A percentile compares a stretch with the other conserved stretches of the same genome.
These are phyloP conservation scores for Clavispora asparagi DNA, from an alignment of 805 yeast genomes.

Conservation along the genomic window DNA sequence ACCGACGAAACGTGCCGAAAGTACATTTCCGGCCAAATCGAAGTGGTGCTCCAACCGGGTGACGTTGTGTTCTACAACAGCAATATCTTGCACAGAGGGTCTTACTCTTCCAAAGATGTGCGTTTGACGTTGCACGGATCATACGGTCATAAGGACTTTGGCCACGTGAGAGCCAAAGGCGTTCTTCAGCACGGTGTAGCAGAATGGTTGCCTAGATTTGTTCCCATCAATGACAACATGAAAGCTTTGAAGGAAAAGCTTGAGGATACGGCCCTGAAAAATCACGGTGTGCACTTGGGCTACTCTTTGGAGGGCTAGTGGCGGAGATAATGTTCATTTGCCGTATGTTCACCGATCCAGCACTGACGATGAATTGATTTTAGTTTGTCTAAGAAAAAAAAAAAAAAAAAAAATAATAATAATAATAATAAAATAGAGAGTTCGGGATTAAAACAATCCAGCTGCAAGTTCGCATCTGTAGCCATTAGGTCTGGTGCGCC, in stretches of 20 bases:
- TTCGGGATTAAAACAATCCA: too few species aligned
- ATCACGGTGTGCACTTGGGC: conserved; percentile 30
- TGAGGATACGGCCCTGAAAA: conserved; percentile 23
- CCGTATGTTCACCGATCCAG: too few species aligned
- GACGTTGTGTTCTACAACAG: conserved; percentile 47
- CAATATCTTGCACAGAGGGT: conserved; percentile 46
- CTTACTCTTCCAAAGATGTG: conserved; percentile 31
- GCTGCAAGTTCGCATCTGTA: too few species aligned
- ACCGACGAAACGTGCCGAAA: conserved; percentile 28
- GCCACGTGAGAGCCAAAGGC: conserved; percentile 43
- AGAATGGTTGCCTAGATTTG: conserved; percentile 38
- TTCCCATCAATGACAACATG: conserved; percentile 26
- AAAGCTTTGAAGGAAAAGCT: conserved; percentile 24
- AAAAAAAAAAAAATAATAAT: too few species aligned
- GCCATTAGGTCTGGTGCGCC: background rate
- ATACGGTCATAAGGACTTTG: conserved; percentile 40
- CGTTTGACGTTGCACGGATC: conserved; percentile 48
- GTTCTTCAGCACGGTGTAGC: conserved; percentile 51
- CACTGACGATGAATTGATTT: too few species aligned
- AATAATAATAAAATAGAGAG: too few species aligned
- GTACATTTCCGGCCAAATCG: conserved; percentile 33
- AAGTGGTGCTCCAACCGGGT: conserved; percentile 43
- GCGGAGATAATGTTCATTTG: background rate
- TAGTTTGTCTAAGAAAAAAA: too few species aligned
- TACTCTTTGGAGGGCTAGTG: conserved; percentile 33